Evolutionary conservation across 345 rosid genomes (phyloP).

Genomic region (Citrus cavaleriei): DNA sequence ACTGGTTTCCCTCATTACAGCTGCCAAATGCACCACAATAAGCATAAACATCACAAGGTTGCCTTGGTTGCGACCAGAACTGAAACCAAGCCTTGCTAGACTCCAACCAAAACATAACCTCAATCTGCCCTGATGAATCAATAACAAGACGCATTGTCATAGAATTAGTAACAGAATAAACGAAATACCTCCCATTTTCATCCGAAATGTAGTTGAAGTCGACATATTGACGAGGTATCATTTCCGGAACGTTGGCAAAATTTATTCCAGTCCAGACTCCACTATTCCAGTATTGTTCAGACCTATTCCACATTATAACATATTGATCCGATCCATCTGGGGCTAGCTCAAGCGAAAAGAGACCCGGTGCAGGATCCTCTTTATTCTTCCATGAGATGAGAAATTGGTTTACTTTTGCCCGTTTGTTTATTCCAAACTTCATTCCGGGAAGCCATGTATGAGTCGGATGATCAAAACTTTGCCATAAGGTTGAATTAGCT

Average conservation of each 20-base stretch:
- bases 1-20: conserved; percentile 39
- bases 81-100: conserved; percentile 41
- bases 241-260: conserved; percentile 63
- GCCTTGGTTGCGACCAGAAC: conserved; percentile 70
- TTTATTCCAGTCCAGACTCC: conserved; percentile 56
- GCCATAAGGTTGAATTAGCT: conserved; percentile 44
- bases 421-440: conserved; percentile 44
- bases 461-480: conserved; percentile 67
- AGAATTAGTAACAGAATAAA: conserved; percentile 30
- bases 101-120: conserved; percentile 40
- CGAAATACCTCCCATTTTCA: conserved; percentile 55
- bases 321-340: conserved; percentile 49
- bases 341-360: conserved; percentile 62
- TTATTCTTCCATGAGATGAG: conserved; percentile 61
- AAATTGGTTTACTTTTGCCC: conserved; percentile 24
- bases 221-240: conserved; percentile 50
- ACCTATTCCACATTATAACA: conserved; percentile 45
- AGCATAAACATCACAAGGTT: conserved; percentile 64
- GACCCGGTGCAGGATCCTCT: conserved; percentile 70
- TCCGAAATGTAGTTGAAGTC: conserved; percentile 44
- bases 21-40: conserved; percentile 69
- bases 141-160: conserved; percentile 42
- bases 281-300: conserved; percentile 54
- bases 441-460: conserved; percentile 79
- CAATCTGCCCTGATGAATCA: conserved; percentile 60